Base-by-base conservation (phyloP, 2,329 filamentous ascomycete species). In the Sporothrix dimorphospora region DNA sequence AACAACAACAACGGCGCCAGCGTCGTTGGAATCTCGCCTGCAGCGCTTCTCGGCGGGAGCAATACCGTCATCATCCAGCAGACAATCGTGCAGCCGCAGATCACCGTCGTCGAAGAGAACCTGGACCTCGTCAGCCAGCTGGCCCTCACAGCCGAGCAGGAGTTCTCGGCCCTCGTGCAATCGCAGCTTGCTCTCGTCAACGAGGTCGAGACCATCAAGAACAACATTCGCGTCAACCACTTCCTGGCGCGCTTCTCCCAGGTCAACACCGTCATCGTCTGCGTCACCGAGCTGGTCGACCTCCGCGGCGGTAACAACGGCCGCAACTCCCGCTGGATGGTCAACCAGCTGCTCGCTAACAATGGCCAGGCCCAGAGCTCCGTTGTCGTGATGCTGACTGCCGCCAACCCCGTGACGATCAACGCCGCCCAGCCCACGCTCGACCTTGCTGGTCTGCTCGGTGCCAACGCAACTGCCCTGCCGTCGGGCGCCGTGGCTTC, bases 211-310 rank as follows among this genome's bases (percentile, higher is more conserved):
- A 79, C 78, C 27, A 80, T 83, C 77, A 82, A 83, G 79, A 80
- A 83, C 73, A 83, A 82, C 74, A 82, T 82, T 73, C 80, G 81
- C 11, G 71, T 82, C 59, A 83, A 83, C 75, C 79, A 80, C 73
- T 82, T 83, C 76, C 78, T 78, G 74, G 76, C 79, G 9, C 78
- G 79, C 21, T 82, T 81, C 71, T 73, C 75, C 9, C 78, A 81
- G 76, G 81, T 81, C 4, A 82, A 83, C 75, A 79, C 77, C 9
- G 78, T 83, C 45, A 81, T 83, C 45, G 79, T 83, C 11, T 78
- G 76, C 3, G 81, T 83, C 16, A 80, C 81, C 3, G 78, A 79
- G 6, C 72, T 83, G 4, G 75, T 82, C 19, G 81, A 83, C 71
- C 76, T 78, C 24, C 79, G 81, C n/a, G 67, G 67, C 34, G 77